phyloP scores from a whole-genome alignment of 2,329 filamentous ascomycete species.

The Diplocarpon mali region DNA sequence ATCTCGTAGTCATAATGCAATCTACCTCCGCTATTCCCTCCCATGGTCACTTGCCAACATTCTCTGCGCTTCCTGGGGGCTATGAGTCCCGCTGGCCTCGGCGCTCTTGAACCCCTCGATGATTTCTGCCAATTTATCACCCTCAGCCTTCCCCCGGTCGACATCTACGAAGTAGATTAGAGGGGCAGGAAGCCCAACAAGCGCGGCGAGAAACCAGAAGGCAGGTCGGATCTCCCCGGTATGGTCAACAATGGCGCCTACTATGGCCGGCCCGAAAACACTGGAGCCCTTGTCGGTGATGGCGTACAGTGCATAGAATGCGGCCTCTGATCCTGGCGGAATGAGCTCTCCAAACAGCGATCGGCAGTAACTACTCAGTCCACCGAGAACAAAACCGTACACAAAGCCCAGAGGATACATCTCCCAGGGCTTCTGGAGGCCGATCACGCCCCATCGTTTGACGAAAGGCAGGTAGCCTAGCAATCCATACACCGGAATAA shows the following conservation, averaged over 20 bases:
- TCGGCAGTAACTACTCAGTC: slow-evolving; percentile 81
- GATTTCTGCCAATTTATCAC: slow-evolving; percentile 48
- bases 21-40: slow-evolving; percentile 1
- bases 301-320: slow-evolving; percentile 77
- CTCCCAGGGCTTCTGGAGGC: slow-evolving; percentile 90
- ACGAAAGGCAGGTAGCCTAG: slow-evolving; percentile 79
- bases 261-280: slow-evolving; percentile 87
- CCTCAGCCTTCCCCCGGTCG: slow-evolving; percentile 63
- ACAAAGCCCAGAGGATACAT: slow-evolving; percentile 89
- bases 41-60: slow-evolving; percentile 11
- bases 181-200: slow-evolving; percentile 78
- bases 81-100: slow-evolving; percentile 6
- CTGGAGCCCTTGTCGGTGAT: slow-evolving; percentile 96
- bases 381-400: slow-evolving; percentile 91
- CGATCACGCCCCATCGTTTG: slow-evolving; percentile 60
- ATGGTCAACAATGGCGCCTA: slow-evolving; percentile 81
- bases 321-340: slow-evolving; percentile 85
- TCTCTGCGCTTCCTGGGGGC: slow-evolving; percentile 7
- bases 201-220: slow-evolving; percentile 78
- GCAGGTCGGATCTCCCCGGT: slow-evolving; percentile 73
- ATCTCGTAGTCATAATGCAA: background rate
- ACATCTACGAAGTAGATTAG: slow-evolving; percentile 80
- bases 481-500: slow-evolving; percentile 86
- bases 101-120: slow-evolving; percentile 41
- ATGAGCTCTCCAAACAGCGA: slow-evolving; percentile 90